Base-by-base conservation (phyloP, 2,329 filamentous ascomycete species). In the Hypoxylon sp. region DNA sequence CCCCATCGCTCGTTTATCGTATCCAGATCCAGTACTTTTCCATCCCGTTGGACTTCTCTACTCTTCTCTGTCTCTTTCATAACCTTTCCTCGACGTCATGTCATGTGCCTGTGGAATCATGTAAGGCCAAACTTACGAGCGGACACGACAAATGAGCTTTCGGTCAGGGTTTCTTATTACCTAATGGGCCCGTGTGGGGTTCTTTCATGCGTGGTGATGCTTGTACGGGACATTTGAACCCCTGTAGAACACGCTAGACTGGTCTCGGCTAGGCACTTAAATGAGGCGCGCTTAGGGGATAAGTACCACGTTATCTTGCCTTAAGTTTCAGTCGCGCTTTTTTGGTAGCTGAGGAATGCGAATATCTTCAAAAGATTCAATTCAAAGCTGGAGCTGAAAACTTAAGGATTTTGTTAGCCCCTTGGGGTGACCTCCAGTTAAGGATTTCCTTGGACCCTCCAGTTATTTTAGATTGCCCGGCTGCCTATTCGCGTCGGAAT, bases 61-160 rank as follows among this genome's bases (percentile, higher is more conserved):
- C 38, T 49, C 21, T 48, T 57, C 28, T 28, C 11, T 49, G 32
- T 43, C 46, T 19, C 34, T 38, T 21, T 32, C 49, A 36, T 53
- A 30, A 41, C 48, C 48, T 36, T 23, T 23, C 13, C 30, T 30
- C 51, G 50, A 64, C 62, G 62, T 64, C 62, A 64, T 64, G 23
- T 60, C 62, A 43, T 19, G 28, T 50, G 49, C 49, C 34, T 45
- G n/a, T 25, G 51, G 53, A 32, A 45, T 56, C 36, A 56, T 56
- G 53, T 46, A 46, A 17, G 38, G 38, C 38, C 38, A 17, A 10
- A 10, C 17, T 5, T 5, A 17, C 25, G 30, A 36, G 46, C 21
- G 19, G 25, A 63, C 21, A 25, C 43, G 34, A 21, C 49, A 50
- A 55, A 64, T 60, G 49, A 64, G 23, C 13, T 53, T 49, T 21